Conservation (phyloP, 2,329 filamentous ascomycete genomes). For the Pseudohalonectria lignicola region DNA sequence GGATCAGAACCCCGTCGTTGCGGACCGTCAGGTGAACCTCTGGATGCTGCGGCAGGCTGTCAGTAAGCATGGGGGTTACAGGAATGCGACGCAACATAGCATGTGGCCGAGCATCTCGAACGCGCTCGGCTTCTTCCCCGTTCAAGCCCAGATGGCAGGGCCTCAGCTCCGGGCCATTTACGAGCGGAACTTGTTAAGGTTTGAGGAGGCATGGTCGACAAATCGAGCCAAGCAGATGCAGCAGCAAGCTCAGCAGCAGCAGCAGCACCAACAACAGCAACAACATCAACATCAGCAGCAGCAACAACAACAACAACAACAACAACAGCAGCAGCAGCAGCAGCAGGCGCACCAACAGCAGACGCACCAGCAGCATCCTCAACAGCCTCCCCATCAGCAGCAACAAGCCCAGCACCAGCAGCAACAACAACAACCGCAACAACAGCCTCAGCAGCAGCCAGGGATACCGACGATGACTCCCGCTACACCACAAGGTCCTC, state of each 20-base stretch:
- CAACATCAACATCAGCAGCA: too few relatives aligned
- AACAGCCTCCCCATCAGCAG: conserved; percentile 23
- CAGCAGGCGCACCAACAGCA: too few relatives aligned
- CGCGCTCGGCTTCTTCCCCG: conserved; percentile 47
- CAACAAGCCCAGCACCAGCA: conserved; percentile 33
- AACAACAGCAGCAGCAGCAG: conserved; percentile 22
- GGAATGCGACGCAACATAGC: conserved; percentile 56
- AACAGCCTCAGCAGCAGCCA: too few relatives aligned
- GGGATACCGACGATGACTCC: too few relatives aligned
- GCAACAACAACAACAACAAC: conserved; percentile 19
- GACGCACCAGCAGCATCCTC: conserved; percentile 26
- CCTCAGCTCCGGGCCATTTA: conserved; percentile 64
- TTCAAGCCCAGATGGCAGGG: conserved; percentile 54
- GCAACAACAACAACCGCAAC: conserved; percentile 25
- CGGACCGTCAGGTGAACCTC: conserved; percentile 63
- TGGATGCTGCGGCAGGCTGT: conserved; percentile 70
- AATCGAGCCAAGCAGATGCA: conserved; percentile 41
- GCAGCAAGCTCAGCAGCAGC: conserved; percentile 31
- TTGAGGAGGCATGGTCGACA: conserved; percentile 60
- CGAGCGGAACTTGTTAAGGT: conserved; percentile 63
- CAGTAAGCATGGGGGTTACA: conserved; percentile 66
- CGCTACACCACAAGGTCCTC: too few relatives aligned
- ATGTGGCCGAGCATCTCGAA: conserved; percentile 66
- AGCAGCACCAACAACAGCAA: conserved; percentile 26
- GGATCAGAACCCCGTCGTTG: conserved; percentile 63